Conservation (phyloP, 2,329 filamentous ascomycete genomes). For the Elsinoe arachidis region DNA sequence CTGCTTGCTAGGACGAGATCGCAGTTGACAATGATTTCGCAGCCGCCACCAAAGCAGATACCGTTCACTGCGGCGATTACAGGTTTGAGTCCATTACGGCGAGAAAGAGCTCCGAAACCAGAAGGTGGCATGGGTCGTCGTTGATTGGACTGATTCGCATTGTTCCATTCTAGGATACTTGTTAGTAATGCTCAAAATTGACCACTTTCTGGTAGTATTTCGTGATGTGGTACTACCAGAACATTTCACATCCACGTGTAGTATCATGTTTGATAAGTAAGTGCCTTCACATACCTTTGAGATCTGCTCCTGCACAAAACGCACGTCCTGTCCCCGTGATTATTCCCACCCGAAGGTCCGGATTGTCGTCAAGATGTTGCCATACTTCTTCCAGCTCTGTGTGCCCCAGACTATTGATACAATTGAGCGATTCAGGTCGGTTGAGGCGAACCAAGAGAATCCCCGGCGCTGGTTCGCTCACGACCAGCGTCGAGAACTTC, state of each 20-base stretch:
- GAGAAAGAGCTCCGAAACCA: constrained; percentile 59
- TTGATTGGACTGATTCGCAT: constrained; percentile 21
- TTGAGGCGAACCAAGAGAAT: constrained; percentile 29
- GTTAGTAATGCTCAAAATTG: neutral
- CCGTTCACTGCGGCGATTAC: constrained; percentile 71
- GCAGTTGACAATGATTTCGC: constrained; percentile 66
- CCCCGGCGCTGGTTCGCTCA: constrained; percentile 21
- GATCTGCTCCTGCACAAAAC: constrained; percentile 30
- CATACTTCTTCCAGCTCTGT: constrained; percentile 26
- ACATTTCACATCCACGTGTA: neutral
- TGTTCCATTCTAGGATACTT: constrained; percentile 25
- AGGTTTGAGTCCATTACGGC: constrained; percentile 62
- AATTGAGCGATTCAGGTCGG: constrained; percentile 28
- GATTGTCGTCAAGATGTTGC: constrained; percentile 28
- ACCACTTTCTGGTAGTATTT: neutral
- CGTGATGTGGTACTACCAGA: neutral
- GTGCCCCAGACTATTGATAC: constrained; percentile 27
- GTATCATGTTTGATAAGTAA: neutral
- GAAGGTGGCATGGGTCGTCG: constrained; percentile 26
- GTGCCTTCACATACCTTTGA: constrained; percentile 24
- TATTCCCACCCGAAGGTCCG: constrained; percentile 25
- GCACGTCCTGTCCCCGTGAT: constrained; percentile 29
- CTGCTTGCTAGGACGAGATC: constrained; percentile 60
- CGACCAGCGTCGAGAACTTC: constrained; percentile 2
- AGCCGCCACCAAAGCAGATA: constrained; percentile 63